Base-by-base conservation (phyloP, 352 stramenopile species). In the Thalassiosira ordinaria region DNA sequence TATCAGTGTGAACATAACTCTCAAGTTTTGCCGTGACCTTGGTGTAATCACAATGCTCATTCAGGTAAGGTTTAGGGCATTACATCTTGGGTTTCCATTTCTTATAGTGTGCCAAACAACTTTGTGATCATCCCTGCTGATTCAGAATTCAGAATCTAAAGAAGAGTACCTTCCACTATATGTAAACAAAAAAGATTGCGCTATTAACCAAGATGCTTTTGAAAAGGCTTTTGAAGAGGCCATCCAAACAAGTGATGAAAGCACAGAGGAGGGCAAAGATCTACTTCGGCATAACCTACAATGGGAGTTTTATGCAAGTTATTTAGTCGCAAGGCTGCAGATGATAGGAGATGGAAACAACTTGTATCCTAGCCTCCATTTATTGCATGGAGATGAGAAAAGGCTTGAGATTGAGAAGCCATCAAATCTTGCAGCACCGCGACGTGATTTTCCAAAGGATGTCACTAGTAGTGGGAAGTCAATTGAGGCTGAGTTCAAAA, bases 21-120 rank as follows among this genome's bases (percentile, higher is more conserved):
- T 87, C n/a, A 63, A 52, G 4, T 84, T 84, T 41, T 81, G 59
- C 37, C 63, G n/a, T 31, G 63, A 78, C 5, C 68, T 84, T 5
- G 68, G 69, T 41, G 26, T 79, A 1, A 74, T 87, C n/a, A 71
- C 68, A 4, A 82, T 87, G 31, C 68, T 82, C 57, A 60, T 84
- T 29, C 56, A 71, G 13, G n/a, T n/a, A n/a, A n/a, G n/a, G n/a
- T n/a, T n/a, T n/a, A n/a, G n/a, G n/a, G n/a, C n/a, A n/a, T n/a
- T n/a, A n/a, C n/a, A n/a, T n/a, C n/a, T n/a, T n/a, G n/a, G n/a
- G n/a, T n/a, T n/a, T n/a, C n/a, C n/a, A n/a, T n/a, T n/a, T n/a
- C n/a, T n/a, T n/a, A n/a, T n/a, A n/a, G n/a, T n/a, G n/a, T n/a
- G n/a, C n/a, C n/a, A n/a, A n/a, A n/a, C n/a, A n/a, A n/a, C n/a